Evolutionary conservation across 768 basidiomycete species (phyloP).

Genomic region (Tricholoma terreum): DNA sequence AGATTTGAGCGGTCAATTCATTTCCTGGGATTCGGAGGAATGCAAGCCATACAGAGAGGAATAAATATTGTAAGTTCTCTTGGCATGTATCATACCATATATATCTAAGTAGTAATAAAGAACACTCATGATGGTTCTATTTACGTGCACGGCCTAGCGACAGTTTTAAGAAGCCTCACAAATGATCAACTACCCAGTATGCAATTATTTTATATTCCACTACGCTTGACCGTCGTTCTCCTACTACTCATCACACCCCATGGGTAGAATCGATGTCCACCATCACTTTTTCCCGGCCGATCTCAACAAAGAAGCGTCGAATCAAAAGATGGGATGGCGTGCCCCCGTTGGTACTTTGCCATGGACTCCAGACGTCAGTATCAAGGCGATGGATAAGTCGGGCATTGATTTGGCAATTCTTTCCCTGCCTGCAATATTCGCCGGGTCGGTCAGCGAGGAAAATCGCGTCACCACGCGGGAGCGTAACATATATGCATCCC

Average conservation of each 20-base stretch:
- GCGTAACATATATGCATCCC: conserved; percentile 46
- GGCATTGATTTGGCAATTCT: conserved; percentile 60
- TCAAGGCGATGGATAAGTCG: conserved; percentile 60
- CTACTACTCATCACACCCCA: background rate
- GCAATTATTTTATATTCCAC: too few relatives aligned
- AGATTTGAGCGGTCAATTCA: conserved; percentile 69
- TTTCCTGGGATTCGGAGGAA: conserved; percentile 76
- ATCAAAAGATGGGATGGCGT: conserved; percentile 53
- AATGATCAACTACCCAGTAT: too few relatives aligned
- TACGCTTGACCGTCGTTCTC: too few relatives aligned
- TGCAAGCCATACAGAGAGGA: conserved; percentile 50
- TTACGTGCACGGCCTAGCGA: too few relatives aligned
- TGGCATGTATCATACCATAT: background rate
- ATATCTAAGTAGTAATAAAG: background rate
- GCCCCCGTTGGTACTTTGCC: conserved; percentile 64
- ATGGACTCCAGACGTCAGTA: conserved; percentile 57
- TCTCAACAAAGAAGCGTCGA: conserved; percentile 44
- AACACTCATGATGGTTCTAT: background rate
- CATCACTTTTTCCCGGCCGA: conserved; percentile 68
- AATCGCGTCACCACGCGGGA: conserved; percentile 41
- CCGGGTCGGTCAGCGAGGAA: conserved; percentile 34
- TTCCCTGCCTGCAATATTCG: conserved; percentile 58
- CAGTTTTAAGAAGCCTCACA: too few relatives aligned
- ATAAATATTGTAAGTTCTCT: conserved; percentile 10
- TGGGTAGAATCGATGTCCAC: conserved; percentile 60